Base-by-base conservation (phyloP, 257 asterid species). In the Henckelia pumila region DNA sequence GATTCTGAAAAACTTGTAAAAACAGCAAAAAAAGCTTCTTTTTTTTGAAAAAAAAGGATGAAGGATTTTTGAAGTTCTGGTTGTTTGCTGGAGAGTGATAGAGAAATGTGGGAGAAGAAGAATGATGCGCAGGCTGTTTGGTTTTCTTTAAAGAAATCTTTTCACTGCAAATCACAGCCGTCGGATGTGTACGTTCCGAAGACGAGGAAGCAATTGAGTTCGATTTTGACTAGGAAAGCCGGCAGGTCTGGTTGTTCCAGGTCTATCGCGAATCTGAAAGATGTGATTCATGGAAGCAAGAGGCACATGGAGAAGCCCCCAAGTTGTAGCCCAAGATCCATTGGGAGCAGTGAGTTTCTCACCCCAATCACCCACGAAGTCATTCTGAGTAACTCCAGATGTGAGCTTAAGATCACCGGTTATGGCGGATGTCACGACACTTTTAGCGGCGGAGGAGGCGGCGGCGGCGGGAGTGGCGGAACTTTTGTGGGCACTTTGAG, bases 311-410 rank as follows among this genome's bases (percentile, higher is more conserved):
- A 73, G 32, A 73, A 61, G 40, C 75, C 75, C 4, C 78, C 69
- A 11, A 73, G 68, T 64, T 77, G 81, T 56, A 77, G 81, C 67
- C 81, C 81, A 33, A 77, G 78, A 69, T 77, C 81, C 59, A 69
- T 77, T 9, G 81, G 81, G 20, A 77, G 93, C 67, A 79, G 81
- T 64, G 92, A 85, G 23, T 79, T 85, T 68, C 72, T 85, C 63
- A 81, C 83, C 76, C 91, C 91, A 52, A 85, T 81, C 19, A 75
- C 91, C 2, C 91, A 85, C 52, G 85, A 85, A 62, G 91, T 85
- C 6, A 79, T 84, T 61, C 29, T 84, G 32, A 81, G 79, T 64
- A 79, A 84, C 68, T 78, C 89, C 1, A 81, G 64, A 17, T 78
- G 89, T 56, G 89, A 81, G 84, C 78, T 83, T 63, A 81, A 81